These are phyloP conservation scores for Aegilops tauschii DNA, from an alignment of 176 grass and related monocot species.

Conservation along the genomic window DNA sequence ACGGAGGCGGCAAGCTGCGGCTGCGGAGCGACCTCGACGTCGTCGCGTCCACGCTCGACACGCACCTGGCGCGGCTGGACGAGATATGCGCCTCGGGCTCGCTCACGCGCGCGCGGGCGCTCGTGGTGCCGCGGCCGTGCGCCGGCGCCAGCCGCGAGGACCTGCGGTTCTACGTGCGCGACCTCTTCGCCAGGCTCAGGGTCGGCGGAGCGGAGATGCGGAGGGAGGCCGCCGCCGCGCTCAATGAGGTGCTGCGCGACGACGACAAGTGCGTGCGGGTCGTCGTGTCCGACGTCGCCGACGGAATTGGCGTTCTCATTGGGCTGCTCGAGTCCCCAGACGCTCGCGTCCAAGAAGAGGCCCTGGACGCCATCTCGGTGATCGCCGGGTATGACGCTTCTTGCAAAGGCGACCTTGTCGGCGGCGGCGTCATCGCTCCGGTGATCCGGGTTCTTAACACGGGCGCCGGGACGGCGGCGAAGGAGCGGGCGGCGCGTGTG, in stretches of 20 bases:
- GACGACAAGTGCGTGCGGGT: conserved; percentile 70
- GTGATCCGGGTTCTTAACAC: conserved; percentile 58
- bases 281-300: conserved; percentile 42
- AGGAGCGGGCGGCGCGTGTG: conserved; percentile 56
- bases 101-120: conserved; percentile 45
- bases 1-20: conserved; percentile 77
- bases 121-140: conserved; percentile 61
- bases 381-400: conserved; percentile 56
- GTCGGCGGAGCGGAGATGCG: conserved; percentile 57
- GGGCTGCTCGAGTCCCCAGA: conserved; percentile 61
- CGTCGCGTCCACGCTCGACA: conserved; percentile 43
- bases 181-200: conserved; percentile 66
- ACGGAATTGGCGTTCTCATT: conserved; percentile 52
- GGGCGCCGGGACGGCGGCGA: conserved; percentile 15
- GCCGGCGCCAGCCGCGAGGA: conserved; percentile 60
- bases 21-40: conserved; percentile 85
- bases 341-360: conserved; percentile 43
- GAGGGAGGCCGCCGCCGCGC: conserved; percentile 44
- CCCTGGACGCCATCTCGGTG: conserved; percentile 45
- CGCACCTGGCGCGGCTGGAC: conserved; percentile 48
- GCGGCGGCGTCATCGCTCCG: conserved; percentile 49
- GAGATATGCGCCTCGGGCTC: conserved; percentile 48
- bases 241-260: conserved; percentile 48
- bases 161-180: conserved; percentile 81
- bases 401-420: conserved; percentile 52